Evolutionary conservation across 768 basidiomycete species (phyloP).

Genomic region (Termitomyces heimii): DNA sequence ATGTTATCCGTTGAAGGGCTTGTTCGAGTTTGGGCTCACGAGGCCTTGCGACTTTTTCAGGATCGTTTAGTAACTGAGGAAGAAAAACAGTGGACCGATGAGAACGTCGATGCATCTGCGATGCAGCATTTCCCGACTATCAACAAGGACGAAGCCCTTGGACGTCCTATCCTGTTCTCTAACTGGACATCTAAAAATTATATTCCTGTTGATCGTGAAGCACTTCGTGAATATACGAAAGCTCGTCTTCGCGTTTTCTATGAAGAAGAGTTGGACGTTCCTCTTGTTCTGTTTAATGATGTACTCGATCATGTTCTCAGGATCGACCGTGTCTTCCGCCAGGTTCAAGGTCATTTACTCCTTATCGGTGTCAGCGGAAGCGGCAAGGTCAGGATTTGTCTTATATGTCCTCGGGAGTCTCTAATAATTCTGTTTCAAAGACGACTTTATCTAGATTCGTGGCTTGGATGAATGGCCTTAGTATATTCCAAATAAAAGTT

Average conservation of each 20-base stretch:
- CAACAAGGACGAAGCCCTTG: slow-evolving; percentile 78
- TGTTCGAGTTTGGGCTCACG: slow-evolving; percentile 97
- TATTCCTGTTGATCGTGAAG: slow-evolving; percentile 90
- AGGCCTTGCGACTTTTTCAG: slow-evolving; percentile 94
- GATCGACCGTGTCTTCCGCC: slow-evolving; percentile 98
- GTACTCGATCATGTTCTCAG: slow-evolving; percentile 96
- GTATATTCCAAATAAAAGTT: slow-evolving; percentile 99
- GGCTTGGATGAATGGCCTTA: slow-evolving; percentile 99
- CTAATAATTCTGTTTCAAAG: slow-evolving; percentile 34
- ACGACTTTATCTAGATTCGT: slow-evolving; percentile 97
- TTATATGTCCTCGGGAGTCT: background rate
- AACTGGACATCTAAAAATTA: slow-evolving; percentile 99
- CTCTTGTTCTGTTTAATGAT: slow-evolving; percentile 96
- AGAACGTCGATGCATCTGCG: slow-evolving; percentile 79
- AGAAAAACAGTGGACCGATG: slow-evolving; percentile 94
- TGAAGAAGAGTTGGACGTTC: slow-evolving; percentile 97
- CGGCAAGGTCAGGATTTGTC: slow-evolving; percentile 70
- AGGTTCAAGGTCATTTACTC: slow-evolving; percentile 93
- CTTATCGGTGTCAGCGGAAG: slow-evolving; percentile 98
- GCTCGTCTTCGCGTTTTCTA: slow-evolving; percentile 97
- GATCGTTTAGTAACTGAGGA: slow-evolving; percentile 93
- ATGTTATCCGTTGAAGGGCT: slow-evolving; percentile 92
- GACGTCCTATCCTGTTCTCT: slow-evolving; percentile 91
- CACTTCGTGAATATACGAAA: slow-evolving; percentile 92
- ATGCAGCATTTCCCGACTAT: slow-evolving; percentile 92